A percentile compares a stretch with the other conserved stretches of the same genome.
phyloP scores from a whole-genome alignment of 495 filamentous ascomycete species.

The Recurvomyces mirabilis region DNA sequence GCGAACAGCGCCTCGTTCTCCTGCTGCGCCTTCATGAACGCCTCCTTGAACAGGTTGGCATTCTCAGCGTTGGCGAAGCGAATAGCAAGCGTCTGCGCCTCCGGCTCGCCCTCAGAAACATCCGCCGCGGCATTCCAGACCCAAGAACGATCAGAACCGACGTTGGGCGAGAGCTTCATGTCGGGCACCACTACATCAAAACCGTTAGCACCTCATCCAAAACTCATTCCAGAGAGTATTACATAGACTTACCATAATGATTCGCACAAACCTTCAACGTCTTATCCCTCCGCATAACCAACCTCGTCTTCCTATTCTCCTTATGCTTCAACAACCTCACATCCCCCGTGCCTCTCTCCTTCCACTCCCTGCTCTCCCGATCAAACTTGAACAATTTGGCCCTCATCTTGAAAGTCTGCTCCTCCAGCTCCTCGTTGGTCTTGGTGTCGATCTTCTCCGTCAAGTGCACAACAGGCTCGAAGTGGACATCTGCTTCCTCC shows the following conservation, averaged over 20 bases:
- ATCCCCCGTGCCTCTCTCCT: constrained; percentile 96
- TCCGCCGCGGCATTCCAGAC: constrained; percentile 98
- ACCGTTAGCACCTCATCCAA: constrained; percentile 3
- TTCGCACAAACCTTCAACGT: constrained; percentile 99
- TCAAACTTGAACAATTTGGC: constrained; percentile 99
- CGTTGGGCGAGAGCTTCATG: constrained; percentile 97
- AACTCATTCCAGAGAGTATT: not conserved
- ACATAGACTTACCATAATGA: constrained; percentile 75
- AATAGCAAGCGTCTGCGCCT: constrained; percentile 91
- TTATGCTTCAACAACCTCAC: constrained; percentile 94
- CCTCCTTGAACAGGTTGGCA: constrained; percentile 94
- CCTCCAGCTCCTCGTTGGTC: constrained; percentile 97
- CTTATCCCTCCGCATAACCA: constrained; percentile 99
- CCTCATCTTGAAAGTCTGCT: constrained; percentile 97
- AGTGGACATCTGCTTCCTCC: constrained; percentile 79
- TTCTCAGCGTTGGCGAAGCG: constrained; percentile 98
- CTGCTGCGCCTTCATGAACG: constrained; percentile 95
- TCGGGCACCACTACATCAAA: constrained; percentile 73
- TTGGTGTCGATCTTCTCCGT: constrained; percentile 93
- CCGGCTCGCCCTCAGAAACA: constrained; percentile 95
- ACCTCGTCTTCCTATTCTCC: constrained; percentile 92
- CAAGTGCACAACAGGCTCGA: constrained; percentile 88
- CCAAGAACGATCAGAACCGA: constrained; percentile 96
- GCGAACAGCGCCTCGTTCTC: constrained; percentile 81
- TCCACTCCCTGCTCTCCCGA: constrained; percentile 84